A percentile compares a stretch with the other conserved stretches of the same genome.
Conservation (phyloP, 1,139 yeast species). For the Geotrichum aggregatum region DNA sequence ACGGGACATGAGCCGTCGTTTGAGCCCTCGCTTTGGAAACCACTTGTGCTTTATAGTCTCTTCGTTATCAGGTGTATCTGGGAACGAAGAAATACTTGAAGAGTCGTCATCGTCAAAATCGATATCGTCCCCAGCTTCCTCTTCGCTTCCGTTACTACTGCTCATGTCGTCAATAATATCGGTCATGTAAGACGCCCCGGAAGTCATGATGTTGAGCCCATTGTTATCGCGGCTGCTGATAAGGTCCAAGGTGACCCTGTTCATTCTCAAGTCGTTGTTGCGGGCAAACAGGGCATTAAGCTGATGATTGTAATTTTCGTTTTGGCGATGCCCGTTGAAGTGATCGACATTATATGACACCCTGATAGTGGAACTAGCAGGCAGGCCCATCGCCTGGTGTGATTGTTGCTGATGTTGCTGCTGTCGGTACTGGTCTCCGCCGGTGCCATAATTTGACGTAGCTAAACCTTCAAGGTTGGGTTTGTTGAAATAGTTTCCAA, state of each 20-base stretch:
- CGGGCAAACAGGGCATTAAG: slow-evolving; percentile 29
- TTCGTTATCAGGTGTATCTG: slow-evolving; percentile 7
- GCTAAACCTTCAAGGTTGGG: slow-evolving; percentile 9
- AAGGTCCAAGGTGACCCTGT: background rate
- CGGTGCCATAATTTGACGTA: background rate
- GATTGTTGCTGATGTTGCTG: too few species aligned
- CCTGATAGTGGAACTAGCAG: slow-evolving; percentile 18
- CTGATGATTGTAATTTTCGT: slow-evolving; percentile 30
- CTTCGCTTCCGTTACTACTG: slow-evolving; percentile 12
- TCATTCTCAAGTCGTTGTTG: slow-evolving; percentile 24
- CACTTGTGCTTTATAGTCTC: slow-evolving; percentile 16
- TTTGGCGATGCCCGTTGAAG: slow-evolving; percentile 33
- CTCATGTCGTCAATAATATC: slow-evolving; percentile 22
- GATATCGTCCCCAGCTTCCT: slow-evolving; percentile 7
- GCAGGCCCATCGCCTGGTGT: background rate
- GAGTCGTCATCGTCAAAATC: slow-evolving; percentile 3
- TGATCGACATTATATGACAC: slow-evolving; percentile 32
- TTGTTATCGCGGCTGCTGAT: background rate
- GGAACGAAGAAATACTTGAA: slow-evolving; percentile 12
- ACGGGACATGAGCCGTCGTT: slow-evolving; percentile 60
- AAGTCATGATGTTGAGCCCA: slow-evolving; percentile 5
- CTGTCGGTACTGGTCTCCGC: background rate
- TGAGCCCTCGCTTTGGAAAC: slow-evolving; percentile 21
- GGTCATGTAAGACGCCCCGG: slow-evolving; percentile 17
- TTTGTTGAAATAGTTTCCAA: slow-evolving; percentile 31